phyloP scores from a whole-genome alignment of 257 asterid species.

The Cynanchum wilfordii region DNA sequence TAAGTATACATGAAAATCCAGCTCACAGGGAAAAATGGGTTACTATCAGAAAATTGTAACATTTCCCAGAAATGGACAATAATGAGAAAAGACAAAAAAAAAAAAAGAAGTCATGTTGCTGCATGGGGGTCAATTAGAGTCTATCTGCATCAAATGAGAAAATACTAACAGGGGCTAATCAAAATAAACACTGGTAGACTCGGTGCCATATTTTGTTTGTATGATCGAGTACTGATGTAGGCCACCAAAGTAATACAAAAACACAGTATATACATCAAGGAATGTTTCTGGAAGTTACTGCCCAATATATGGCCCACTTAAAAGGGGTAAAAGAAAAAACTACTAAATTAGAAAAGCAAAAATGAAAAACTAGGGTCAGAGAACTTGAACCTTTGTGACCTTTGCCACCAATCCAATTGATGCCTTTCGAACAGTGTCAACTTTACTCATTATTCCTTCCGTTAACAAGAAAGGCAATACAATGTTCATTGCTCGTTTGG shows the following conservation, averaged over 20 bases:
- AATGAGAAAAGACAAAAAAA: background rate
- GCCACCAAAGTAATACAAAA: background rate
- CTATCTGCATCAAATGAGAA: background rate
- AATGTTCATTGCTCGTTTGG: slow-evolving; percentile 71
- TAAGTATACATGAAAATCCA: background rate
- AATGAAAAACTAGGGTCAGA: background rate
- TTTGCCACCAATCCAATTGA: slow-evolving; percentile 83
- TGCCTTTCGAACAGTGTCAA: slow-evolving; percentile 83
- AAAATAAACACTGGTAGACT: background rate
- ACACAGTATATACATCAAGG: background rate
- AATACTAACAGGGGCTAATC: background rate
- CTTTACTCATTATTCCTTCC: slow-evolving; percentile 95
- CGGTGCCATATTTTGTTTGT: background rate
- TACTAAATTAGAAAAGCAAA: background rate
- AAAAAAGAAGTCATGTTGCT: no score
- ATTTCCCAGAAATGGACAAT: background rate
- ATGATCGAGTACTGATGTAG: background rate
- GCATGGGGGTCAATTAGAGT: background rate
- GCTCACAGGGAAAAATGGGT: background rate
- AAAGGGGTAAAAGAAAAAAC: background rate
- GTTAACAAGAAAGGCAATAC: slow-evolving; percentile 81
- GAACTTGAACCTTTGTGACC: slow-evolving; percentile 66
- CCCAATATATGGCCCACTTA: background rate
- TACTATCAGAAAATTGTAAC: background rate
- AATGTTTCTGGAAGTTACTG: background rate